Evolutionary conservation across 1,284 basidiomycete species (phyloP), one percentile per base, ranked within the genome.

Genomic region (Pseudozyma tsukubaensis): DNA sequence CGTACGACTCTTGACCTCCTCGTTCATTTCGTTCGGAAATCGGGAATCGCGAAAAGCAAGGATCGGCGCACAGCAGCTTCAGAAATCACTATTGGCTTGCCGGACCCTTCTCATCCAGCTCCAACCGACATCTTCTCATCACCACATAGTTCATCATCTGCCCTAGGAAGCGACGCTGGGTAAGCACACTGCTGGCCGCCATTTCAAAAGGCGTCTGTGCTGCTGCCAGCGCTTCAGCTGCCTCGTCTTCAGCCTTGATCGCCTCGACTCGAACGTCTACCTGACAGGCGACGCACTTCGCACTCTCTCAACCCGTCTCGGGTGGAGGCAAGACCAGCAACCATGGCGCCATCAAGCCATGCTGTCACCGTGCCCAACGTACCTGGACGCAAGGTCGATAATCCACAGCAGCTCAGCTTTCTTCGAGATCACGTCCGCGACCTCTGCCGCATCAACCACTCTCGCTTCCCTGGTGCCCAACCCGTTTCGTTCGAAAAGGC

Each of bases 401-500:
- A 77, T 18, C 53, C 51, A 2, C 55, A 65, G 18, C 54, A 61
- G 40, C 68, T 74, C 45, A 59, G 44, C 51, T 65, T 48, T 32
- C 57, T 77, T 6, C 64, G 75, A n/a, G 52, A 71, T 0, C 72
- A 77, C 21, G 75, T 77, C 16, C 57, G 72, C 37, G 56, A 65
- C 16, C 64, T 77, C 34, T 77, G 75, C 39, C 43, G 58, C 19
- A 55, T 77, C 58, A 50, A 50, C 24, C 72, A 72, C 45, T 32
- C 61, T 1, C 64, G 76, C 29, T 81, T 81, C 21, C 78, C 78
- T 3, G 80, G 80, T 18, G 74, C 80, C 1, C 80, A 81, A 37
- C 80, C 80, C n/a, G 80, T 81, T 39, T 78, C 76, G 21, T 81
- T 81, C 49, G 72, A 77, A 34, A 78, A 75, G 42, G 37, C 49